These are phyloP conservation scores for Stemphylium vesicarium DNA, from an alignment of 2,329 filamentous ascomycete species.

Conservation along the genomic window DNA sequence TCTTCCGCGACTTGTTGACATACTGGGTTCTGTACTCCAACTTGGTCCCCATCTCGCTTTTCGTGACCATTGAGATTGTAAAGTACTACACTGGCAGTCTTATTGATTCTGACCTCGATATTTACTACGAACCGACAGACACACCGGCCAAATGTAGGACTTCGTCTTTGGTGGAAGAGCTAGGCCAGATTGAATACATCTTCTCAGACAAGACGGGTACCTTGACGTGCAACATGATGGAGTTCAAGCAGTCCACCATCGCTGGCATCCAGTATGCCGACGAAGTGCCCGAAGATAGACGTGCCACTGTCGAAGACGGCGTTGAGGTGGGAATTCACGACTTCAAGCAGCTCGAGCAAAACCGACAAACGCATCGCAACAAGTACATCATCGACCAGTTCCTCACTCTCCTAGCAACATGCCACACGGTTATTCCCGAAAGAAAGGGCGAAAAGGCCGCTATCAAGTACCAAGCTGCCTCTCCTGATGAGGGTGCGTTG, in stretches of 20 bases:
- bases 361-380: constrained; percentile 68
- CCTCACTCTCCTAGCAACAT: constrained; percentile 82
- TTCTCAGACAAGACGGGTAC: constrained; percentile 99
- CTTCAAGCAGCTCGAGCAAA: constrained; percentile 76
- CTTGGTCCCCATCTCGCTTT: constrained; percentile 94
- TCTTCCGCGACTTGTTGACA: constrained; percentile 93
- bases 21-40: constrained; percentile 99
- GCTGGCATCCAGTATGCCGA: constrained; percentile 93
- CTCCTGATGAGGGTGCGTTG: constrained; percentile 94
- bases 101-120: constrained; percentile 96
- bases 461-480: constrained; percentile 98
- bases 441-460: constrained; percentile 76
- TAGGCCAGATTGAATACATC: constrained; percentile 98
- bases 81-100: constrained; percentile 98
- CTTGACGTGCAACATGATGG: constrained; percentile 98
- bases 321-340: constrained; percentile 81
- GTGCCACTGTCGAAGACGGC: constrained; percentile 78
- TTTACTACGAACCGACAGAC: constrained; percentile 95
- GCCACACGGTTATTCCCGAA: constrained; percentile 97
- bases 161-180: constrained; percentile 92
- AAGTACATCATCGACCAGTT: constrained; percentile 79
- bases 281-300: constrained; percentile 87
- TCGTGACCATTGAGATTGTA: constrained; percentile 96
- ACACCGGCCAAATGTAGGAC: constrained; percentile 96
- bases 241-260: constrained; percentile 95